A percentile compares a stretch with the other conserved stretches of the same genome.
Conservation (phyloP, 75 land plant genomes). For the Sequoia sempervirens region DNA sequence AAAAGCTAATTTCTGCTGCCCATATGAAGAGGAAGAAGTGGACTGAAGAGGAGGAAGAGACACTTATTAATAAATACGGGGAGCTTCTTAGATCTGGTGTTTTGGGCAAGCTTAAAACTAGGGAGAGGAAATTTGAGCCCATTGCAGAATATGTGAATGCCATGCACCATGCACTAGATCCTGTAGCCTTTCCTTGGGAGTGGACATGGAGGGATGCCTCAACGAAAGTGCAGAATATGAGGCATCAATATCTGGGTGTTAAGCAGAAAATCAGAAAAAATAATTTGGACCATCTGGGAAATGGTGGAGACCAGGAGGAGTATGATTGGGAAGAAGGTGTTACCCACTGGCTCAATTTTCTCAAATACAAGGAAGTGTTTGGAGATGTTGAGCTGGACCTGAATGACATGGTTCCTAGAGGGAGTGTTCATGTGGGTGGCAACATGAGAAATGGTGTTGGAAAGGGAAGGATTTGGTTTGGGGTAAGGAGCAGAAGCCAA, state of each 20-base stretch:
- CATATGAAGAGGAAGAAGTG: constrained; percentile 75
- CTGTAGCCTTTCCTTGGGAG: constrained; percentile 58
- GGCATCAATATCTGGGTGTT: constrained; percentile 70
- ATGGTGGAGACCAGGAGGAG: constrained; percentile 12
- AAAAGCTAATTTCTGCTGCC: constrained; percentile 9
- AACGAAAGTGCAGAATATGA: constrained; percentile 80
- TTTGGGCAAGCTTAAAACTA: constrained; percentile 46
- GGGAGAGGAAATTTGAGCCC: constrained; percentile 72
- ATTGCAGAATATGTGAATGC: constrained; percentile 64
- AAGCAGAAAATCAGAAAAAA: constrained; percentile 49
- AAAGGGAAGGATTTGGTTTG: constrained; percentile 9
- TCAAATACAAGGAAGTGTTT: constrained; percentile 63
- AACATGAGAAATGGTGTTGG: constrained; percentile 3
- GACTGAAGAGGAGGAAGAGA: constrained; percentile 68
- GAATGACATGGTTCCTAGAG: constrained; percentile 9
- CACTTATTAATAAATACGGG: constrained; percentile 48
- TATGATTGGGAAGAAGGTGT: constrained; percentile 49
- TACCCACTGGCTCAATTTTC: constrained; percentile 70
- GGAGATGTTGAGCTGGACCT: constrained; percentile 39
- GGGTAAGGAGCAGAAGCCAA: neutral
- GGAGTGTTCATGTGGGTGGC: constrained; percentile 2
- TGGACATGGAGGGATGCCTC: constrained; percentile 87
- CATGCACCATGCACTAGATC: constrained; percentile 47
- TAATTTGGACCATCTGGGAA: constrained; percentile 1
- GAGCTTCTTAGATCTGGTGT: constrained; percentile 38